A percentile compares a stretch with the other conserved stretches of the same genome.
Conservation (phyloP, 257 asterid species). For the Solanum stenotomum region DNA sequence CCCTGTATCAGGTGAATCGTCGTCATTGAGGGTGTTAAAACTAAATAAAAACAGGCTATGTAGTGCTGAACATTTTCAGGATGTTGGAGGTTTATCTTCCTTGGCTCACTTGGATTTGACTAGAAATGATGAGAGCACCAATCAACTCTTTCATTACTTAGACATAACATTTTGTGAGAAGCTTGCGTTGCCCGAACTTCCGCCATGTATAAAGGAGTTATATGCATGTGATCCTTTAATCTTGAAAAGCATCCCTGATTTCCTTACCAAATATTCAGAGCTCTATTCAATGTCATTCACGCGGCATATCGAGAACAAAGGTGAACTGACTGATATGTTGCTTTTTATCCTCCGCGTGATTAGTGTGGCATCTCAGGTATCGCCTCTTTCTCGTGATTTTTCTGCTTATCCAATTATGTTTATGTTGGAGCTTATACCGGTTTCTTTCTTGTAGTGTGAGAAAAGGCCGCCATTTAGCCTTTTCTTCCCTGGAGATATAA, state of each 20-base stretch:
- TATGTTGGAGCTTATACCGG: background rate
- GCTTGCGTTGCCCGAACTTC: background rate
- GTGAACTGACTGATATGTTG: background rate
- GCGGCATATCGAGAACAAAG: background rate
- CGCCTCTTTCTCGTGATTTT: background rate
- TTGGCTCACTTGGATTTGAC: background rate
- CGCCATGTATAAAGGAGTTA: background rate
- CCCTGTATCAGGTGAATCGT: background rate
- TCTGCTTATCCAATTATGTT: background rate
- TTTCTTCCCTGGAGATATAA: background rate
- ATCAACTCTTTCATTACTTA: background rate
- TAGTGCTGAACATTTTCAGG: background rate
- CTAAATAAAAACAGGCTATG: background rate
- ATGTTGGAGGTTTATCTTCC: background rate
- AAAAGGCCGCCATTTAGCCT: background rate
- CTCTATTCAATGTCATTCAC: background rate
- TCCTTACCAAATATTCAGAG: background rate
- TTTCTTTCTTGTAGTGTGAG: background rate
- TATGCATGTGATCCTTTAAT: constrained; percentile 1
- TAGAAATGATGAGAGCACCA: background rate
- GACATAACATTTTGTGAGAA: constrained; percentile 4
- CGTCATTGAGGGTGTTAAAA: background rate
- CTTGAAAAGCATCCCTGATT: background rate
- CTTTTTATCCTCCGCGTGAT: background rate
- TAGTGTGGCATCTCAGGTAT: background rate